A percentile compares a stretch with the other conserved stretches of the same genome.
Evolutionary conservation across 1,139 yeast genomes (phyloP).

Genomic region (Suhomyces taliae): DNA sequence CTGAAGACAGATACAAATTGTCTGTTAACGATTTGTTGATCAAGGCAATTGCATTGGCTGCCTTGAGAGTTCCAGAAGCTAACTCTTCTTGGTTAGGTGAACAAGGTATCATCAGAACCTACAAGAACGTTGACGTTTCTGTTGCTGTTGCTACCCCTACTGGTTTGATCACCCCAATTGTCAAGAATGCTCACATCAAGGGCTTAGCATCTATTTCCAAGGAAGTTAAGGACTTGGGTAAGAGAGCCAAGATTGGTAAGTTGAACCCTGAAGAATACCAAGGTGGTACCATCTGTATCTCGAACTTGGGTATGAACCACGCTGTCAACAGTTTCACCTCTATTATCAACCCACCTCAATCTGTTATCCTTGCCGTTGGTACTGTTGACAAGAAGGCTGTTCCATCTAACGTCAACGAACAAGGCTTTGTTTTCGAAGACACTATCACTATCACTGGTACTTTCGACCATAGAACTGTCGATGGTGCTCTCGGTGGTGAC

Average conservation of each 20-base stretch:
- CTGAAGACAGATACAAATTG: conserved; percentile 85
- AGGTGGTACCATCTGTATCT: conserved; percentile 98
- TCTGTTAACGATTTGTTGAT: conserved; percentile 93
- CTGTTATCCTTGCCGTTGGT: conserved; percentile 91
- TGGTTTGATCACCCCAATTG: conserved; percentile 95
- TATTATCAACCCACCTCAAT: conserved; percentile 96
- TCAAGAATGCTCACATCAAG: conserved; percentile 80
- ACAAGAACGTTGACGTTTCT: conserved; percentile 88
- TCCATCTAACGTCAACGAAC: conserved; percentile 87
- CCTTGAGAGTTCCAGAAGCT: conserved; percentile 87
- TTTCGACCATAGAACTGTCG: conserved; percentile 95
- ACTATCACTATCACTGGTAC: conserved; percentile 92
- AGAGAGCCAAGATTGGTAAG: conserved; percentile 94
- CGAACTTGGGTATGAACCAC: conserved; percentile 97
- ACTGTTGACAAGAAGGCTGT: conserved; percentile 91
- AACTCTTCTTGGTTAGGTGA: conserved; percentile 92
- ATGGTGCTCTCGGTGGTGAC: conserved; percentile 98
- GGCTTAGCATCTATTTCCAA: conserved; percentile 81
- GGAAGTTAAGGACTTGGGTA: conserved; percentile 89
- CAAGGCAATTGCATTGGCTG: conserved; percentile 92
- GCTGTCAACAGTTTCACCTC: conserved; percentile 94
- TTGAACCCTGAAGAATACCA: conserved; percentile 94
- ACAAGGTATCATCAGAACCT: conserved; percentile 90
- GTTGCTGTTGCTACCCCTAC: conserved; percentile 99
- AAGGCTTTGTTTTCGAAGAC: conserved; percentile 90